Percentiles rank a stretch among this genome's conserved stretches.
phyloP scores from a whole-genome alignment of 2,329 filamentous ascomycete species.

The Cytospora chrysosperma region DNA sequence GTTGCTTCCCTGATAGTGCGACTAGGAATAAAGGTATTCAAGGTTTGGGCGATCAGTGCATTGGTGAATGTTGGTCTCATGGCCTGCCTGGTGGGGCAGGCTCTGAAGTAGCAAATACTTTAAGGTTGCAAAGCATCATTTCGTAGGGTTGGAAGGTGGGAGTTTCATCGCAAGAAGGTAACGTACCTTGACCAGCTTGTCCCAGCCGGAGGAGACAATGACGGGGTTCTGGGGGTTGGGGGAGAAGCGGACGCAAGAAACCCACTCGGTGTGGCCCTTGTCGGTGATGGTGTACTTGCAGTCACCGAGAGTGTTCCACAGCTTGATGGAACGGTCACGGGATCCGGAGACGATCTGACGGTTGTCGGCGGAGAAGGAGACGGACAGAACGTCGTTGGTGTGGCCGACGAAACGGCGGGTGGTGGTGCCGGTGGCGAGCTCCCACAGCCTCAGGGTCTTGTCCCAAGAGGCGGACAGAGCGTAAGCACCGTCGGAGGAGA shows the following conservation, averaged over 20 bases:
- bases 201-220: slow-evolving; percentile 97
- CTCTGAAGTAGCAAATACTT: slow-evolving; percentile 99
- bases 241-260: slow-evolving; percentile 98
- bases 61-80: slow-evolving; percentile 97
- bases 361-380: slow-evolving; percentile 99
- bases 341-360: slow-evolving; percentile 99
- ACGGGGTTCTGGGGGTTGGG: slow-evolving; percentile 99
- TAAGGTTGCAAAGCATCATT: slow-evolving; percentile 85
- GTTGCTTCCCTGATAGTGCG: neutral
- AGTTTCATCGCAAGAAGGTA: slow-evolving; percentile 7
- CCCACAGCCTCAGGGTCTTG: slow-evolving; percentile 99
- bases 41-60: slow-evolving; percentile 66
- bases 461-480: slow-evolving; percentile 99
- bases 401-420: slow-evolving; percentile 98
- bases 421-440: slow-evolving; percentile 94
- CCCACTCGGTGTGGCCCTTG: slow-evolving; percentile 99
- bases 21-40: neutral
- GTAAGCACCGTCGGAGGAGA: slow-evolving; percentile 99
- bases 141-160: slow-evolving; percentile 39
- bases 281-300: slow-evolving; percentile 99
- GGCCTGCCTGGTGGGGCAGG: slow-evolving; percentile 60
- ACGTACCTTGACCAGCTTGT: slow-evolving; percentile 99
- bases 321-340: slow-evolving; percentile 98
- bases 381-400: slow-evolving; percentile 98
- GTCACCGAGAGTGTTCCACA: slow-evolving; percentile 99